Conservation (phyloP, 257 asterid species). For the Rubia yunnanensis region DNA sequence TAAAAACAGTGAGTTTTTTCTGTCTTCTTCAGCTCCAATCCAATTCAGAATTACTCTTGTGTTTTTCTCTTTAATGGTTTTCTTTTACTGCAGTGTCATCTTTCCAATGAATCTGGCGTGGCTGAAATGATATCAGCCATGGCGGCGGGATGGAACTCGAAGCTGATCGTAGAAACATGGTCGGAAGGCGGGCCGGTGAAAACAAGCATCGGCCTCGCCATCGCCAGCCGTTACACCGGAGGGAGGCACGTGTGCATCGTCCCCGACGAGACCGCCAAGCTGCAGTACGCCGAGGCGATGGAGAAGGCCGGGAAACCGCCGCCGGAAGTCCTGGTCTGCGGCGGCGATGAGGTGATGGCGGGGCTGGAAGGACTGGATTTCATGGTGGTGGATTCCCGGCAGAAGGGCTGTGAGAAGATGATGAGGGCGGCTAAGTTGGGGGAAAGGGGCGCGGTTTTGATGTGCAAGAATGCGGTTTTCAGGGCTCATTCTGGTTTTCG, state of each 20-base stretch:
- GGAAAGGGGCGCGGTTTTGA: slow-evolving; percentile 62
- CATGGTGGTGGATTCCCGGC: slow-evolving; percentile 53
- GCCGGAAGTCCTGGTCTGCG: slow-evolving; percentile 36
- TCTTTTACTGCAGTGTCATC: slow-evolving; percentile 35
- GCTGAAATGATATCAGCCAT: slow-evolving; percentile 71
- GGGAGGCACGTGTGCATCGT: slow-evolving; percentile 71
- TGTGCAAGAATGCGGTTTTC: slow-evolving; percentile 65
- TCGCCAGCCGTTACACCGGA: slow-evolving; percentile 55
- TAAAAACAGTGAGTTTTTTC: slow-evolving; percentile 53
- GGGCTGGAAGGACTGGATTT: slow-evolving; percentile 52
- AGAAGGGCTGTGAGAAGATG: slow-evolving; percentile 34
- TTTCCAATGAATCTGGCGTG: slow-evolving; percentile 41
- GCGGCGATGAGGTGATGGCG: slow-evolving; percentile 31
- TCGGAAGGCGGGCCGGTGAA: slow-evolving; percentile 50
- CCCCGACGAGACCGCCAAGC: slow-evolving; percentile 42
- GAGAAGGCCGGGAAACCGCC: slow-evolving; percentile 28
- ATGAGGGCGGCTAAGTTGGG: slow-evolving; percentile 57
- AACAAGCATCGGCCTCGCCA: slow-evolving; percentile 63
- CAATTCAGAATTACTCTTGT: neutral
- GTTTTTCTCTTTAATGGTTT: neutral
- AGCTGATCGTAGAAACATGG: slow-evolving; percentile 79
- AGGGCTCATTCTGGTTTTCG: slow-evolving; percentile 36
- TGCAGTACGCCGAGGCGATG: slow-evolving; percentile 38
- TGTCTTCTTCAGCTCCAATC: neutral
- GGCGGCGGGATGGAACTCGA: slow-evolving; percentile 93